Conservation (phyloP, 2,329 filamentous ascomycete species). For the Ploettnerulaceae sp. region DNA sequence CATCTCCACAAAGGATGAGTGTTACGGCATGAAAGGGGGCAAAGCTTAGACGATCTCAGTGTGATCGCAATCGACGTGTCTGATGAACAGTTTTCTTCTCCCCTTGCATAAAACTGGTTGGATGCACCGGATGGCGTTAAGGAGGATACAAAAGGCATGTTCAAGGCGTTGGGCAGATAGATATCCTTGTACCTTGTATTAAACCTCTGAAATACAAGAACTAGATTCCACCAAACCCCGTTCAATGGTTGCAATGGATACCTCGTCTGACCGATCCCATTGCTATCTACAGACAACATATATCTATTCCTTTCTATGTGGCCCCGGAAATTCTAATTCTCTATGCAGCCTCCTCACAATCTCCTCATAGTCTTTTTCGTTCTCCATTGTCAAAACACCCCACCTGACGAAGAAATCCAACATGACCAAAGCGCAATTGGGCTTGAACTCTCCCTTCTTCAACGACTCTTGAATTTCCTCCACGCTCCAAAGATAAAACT, state of each 20-base stretch:
- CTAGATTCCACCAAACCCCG: neutral
- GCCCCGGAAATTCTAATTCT: conserved; percentile 72
- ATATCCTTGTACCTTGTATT: conserved; percentile 4
- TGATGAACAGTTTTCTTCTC: too few species aligned
- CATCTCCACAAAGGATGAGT: too few species aligned
- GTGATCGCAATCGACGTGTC: too few species aligned
- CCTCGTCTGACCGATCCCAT: neutral
- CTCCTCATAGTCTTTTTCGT: conserved; percentile 73
- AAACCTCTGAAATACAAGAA: conserved; percentile 1
- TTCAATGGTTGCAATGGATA: neutral
- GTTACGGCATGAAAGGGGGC: too few species aligned
- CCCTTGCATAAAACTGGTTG: conserved; percentile 23
- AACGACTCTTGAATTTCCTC: conserved; percentile 70
- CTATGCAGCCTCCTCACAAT: conserved; percentile 74
- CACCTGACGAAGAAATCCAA: conserved; percentile 88
- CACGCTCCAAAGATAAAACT: conserved; percentile 72
- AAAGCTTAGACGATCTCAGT: too few species aligned
- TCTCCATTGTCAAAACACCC: conserved; percentile 71
- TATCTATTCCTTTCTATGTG: conserved; percentile 38
- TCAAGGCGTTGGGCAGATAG: conserved; percentile 12
- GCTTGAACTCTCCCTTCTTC: conserved; percentile 75
- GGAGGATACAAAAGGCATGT: conserved; percentile 25
- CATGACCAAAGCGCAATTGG: conserved; percentile 80
- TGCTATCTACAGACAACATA: neutral
- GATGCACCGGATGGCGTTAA: conserved; percentile 23